These are phyloP conservation scores for Boletus sp. DNA, from an alignment of 768 basidiomycete species.

Conservation along the genomic window DNA sequence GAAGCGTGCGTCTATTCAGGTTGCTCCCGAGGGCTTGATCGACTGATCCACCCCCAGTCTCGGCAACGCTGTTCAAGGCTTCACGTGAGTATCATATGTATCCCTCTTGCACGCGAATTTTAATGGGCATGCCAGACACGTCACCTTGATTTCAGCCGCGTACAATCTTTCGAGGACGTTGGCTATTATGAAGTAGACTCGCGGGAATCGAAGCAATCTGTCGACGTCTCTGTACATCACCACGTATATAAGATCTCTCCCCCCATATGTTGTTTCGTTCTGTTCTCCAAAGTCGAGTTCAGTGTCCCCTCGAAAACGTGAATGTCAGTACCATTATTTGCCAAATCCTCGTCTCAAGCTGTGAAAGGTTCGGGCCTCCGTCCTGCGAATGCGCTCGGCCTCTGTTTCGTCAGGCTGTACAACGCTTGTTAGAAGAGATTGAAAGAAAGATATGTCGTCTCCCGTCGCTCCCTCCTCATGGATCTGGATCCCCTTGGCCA, in stretches of 20 bases:
- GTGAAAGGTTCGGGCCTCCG: conserved; percentile 71
- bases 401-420: conserved; percentile 57
- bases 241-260: background rate
- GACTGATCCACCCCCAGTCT: conserved; percentile 42
- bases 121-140: conserved; percentile 48
- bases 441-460: conserved; percentile 40
- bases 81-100: conserved; percentile 57
- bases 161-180: conserved; percentile 75
- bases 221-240: background rate
- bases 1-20: conserved; percentile 58
- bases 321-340: conserved; percentile 84
- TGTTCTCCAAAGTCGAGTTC: conserved; percentile 59
- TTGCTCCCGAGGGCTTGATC: background rate
- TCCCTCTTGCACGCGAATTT: background rate
- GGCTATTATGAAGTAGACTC: conserved; percentile 9
- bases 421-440: conserved; percentile 5
- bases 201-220: background rate
- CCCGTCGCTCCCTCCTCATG: conserved; percentile 68
- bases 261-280: conserved; percentile 30
- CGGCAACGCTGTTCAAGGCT: conserved; percentile 87
- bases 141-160: conserved; percentile 81
- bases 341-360: conserved; percentile 87
- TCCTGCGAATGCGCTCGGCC: conserved; percentile 67
- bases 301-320: conserved; percentile 76
- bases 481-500: conserved; percentile 40